Conservation (phyloP, 768 basidiomycete genomes). For the Daedaleopsis nitida region DNA sequence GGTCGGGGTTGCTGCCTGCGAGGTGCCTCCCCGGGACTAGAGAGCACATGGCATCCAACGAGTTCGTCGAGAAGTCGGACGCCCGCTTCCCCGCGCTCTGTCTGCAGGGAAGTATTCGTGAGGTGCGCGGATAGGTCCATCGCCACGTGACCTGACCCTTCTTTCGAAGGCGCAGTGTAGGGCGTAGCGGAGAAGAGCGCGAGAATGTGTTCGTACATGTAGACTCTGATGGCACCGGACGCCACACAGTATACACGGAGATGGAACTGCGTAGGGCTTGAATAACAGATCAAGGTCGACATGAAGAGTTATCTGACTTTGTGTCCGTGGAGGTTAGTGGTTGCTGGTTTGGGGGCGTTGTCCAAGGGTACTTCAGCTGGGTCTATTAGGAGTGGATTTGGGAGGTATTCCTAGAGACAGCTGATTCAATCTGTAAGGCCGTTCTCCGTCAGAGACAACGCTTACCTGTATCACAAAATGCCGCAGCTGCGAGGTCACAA, state of each 20-base stretch:
- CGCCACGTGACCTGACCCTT: slow-evolving; percentile 21
- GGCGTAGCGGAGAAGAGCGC: slow-evolving; percentile 84
- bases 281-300: slow-evolving; percentile 5
- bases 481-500: slow-evolving; percentile 84
- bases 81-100: slow-evolving; percentile 59
- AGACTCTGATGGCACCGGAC: slow-evolving; percentile 75
- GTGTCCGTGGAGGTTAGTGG: slow-evolving; percentile 43
- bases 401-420: slow-evolving; percentile 75
- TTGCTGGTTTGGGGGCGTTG: slow-evolving; percentile 17
- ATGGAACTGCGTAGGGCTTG: slow-evolving; percentile 69
- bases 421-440: not conserved
- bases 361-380: slow-evolving; percentile 48
- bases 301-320: slow-evolving; percentile 50
- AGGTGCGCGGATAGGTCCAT: slow-evolving; percentile 74
- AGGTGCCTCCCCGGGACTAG: slow-evolving; percentile 15
- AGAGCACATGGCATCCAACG: slow-evolving; percentile 59
- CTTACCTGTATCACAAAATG: slow-evolving; percentile 95
- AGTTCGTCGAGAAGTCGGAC: slow-evolving; percentile 85
- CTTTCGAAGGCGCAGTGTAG: slow-evolving; percentile 48
- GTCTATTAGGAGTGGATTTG: slow-evolving; percentile 76
- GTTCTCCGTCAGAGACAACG: slow-evolving; percentile 3
- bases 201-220: slow-evolving; percentile 79
- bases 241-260: slow-evolving; percentile 86
- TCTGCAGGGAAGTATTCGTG: slow-evolving; percentile 91
- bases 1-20: slow-evolving; percentile 9